These are phyloP conservation scores for Anisogramma anomala DNA, from an alignment of 2,329 filamentous ascomycete genomes.

Conservation along the genomic window DNA sequence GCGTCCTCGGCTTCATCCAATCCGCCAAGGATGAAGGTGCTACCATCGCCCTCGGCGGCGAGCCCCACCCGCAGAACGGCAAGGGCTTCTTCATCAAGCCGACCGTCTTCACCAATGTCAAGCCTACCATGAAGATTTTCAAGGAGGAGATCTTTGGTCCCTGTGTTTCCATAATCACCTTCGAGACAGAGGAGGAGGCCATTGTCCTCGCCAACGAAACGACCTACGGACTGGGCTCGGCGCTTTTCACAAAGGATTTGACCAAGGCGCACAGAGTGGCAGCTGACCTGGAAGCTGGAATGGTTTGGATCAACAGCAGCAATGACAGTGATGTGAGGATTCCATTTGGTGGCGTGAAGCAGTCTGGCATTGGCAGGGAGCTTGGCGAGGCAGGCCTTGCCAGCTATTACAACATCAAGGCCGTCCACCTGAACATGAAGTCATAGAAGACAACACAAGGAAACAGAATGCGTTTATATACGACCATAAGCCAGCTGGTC, in stretches of 20 bases:
- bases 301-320: slow-evolving; percentile 37
- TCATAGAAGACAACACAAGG: slow-evolving; percentile 4
- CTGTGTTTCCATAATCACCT: slow-evolving; percentile 24
- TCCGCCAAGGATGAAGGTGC: slow-evolving; percentile 55
- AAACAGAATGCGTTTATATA: neutral
- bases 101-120: slow-evolving; percentile 26
- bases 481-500: neutral
- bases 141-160: slow-evolving; percentile 28
- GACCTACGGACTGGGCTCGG: slow-evolving; percentile 44
- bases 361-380: slow-evolving; percentile 27
- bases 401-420: slow-evolving; percentile 27
- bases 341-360: slow-evolving; percentile 32
- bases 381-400: slow-evolving; percentile 26
- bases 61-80: slow-evolving; percentile 41
- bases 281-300: slow-evolving; percentile 45
- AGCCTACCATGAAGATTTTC: slow-evolving; percentile 25
- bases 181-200: slow-evolving; percentile 27
- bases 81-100: slow-evolving; percentile 27
- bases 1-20: slow-evolving; percentile 56
- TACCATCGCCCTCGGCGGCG: slow-evolving; percentile 48
- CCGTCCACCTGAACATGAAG: slow-evolving; percentile 26
- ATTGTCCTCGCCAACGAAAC: slow-evolving; percentile 31
- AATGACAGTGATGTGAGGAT: slow-evolving; percentile 39
- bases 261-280: slow-evolving; percentile 32
- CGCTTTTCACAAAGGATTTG: slow-evolving; percentile 47